A percentile compares a stretch with the other conserved stretches of the same genome.
Evolutionary conservation across 441 rosid genomes (phyloP).

Genomic region (Monsonia emarginata): DNA sequence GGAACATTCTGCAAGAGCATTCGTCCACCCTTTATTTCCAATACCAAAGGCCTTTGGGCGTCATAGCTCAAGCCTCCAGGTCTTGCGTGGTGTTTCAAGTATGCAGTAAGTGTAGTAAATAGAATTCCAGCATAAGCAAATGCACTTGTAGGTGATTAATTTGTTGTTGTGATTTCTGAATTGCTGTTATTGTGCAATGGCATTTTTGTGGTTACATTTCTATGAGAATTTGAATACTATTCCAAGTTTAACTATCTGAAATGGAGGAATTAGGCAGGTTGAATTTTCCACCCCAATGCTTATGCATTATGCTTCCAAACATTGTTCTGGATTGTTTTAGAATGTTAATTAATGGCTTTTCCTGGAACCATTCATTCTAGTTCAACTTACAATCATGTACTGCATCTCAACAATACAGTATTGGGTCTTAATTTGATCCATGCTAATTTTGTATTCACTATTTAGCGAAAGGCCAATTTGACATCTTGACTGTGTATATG

Average conservation of each 20-base stretch:
- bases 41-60: background rate
- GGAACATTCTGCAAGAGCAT: background rate
- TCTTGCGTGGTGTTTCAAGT: background rate
- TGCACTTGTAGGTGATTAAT: background rate
- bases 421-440: background rate
- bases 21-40: background rate
- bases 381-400: background rate
- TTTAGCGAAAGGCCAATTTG: background rate
- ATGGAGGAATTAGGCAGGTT: background rate
- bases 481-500: background rate
- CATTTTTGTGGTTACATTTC: background rate
- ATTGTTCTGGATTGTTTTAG: background rate
- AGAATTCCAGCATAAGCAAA: background rate
- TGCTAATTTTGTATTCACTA: background rate
- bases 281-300: background rate
- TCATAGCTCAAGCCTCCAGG: background rate
- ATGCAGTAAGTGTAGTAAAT: background rate
- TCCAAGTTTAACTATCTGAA: background rate
- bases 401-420: background rate
- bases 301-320: background rate
- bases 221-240: background rate
- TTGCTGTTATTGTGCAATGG: background rate
- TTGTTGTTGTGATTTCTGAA: background rate
- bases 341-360: background rate
- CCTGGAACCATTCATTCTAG: background rate